phyloP scores from a whole-genome alignment of 352 stramenopile species.

The Vaucheria bursata region DNA sequence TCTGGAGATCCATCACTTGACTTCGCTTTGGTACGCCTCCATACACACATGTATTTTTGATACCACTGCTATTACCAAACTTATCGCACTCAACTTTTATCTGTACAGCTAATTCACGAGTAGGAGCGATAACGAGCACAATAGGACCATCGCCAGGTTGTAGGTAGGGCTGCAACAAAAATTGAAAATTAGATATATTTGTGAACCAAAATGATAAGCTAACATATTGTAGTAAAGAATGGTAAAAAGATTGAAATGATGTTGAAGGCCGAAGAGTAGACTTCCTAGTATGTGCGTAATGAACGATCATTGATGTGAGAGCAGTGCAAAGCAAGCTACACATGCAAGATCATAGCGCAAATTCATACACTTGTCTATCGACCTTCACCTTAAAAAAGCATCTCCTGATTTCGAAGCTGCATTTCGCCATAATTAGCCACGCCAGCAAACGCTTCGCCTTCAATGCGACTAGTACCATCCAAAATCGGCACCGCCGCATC shows the following conservation, averaged over 20 bases:
- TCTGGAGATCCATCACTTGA: slow-evolving; percentile 59
- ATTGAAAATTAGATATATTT: slow-evolving; percentile 12
- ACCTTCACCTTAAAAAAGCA: neutral
- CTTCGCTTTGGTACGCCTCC: slow-evolving; percentile 71
- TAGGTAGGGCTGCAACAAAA: slow-evolving; percentile 14
- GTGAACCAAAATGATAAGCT: neutral
- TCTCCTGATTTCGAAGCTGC: too few relatives aligned
- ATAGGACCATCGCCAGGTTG: slow-evolving; percentile 65
- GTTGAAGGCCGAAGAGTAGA: neutral
- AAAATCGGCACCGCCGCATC: too few relatives aligned
- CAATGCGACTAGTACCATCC: too few relatives aligned
- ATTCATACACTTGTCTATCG: neutral
- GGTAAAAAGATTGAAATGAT: neutral
- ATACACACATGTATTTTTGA: slow-evolving; percentile 76
- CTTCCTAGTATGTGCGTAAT: too few relatives aligned
- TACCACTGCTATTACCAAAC: slow-evolving; percentile 83
- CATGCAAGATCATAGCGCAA: too few relatives aligned
- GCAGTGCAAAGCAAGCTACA: too few relatives aligned
- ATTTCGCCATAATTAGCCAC: too few relatives aligned
- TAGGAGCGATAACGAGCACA: slow-evolving; percentile 73
- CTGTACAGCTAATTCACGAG: slow-evolving; percentile 72
- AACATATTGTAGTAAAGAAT: neutral
- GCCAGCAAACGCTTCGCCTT: too few relatives aligned
- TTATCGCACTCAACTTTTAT: slow-evolving; percentile 77
- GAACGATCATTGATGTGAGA: too few relatives aligned